A percentile compares a stretch with the other conserved stretches of the same genome.
These are phyloP conservation scores for Cadophora malorum DNA, from an alignment of 2,329 filamentous ascomycete genomes.

Conservation along the genomic window DNA sequence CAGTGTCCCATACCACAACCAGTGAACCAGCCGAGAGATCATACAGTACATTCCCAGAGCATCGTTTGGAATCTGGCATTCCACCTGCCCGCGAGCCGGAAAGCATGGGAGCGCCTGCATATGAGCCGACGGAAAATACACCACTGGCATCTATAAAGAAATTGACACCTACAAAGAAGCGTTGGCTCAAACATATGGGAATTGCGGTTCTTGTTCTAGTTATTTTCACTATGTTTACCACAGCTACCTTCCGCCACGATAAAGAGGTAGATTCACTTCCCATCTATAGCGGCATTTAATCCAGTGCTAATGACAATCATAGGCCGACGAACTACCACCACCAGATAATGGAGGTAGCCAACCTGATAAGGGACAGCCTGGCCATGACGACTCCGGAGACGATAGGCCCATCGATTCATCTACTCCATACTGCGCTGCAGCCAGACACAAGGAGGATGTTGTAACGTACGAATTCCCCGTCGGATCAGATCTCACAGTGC, in stretches of 20 bases:
- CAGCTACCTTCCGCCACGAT: slow-evolving; percentile 21
- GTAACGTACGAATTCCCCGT: slow-evolving; percentile 35
- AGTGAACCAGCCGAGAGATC: slow-evolving; percentile 17
- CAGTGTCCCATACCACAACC: slow-evolving; percentile 24
- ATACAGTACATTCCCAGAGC: slow-evolving; percentile 40
- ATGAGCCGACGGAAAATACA: slow-evolving; percentile 36
- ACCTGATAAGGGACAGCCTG: slow-evolving; percentile 5
- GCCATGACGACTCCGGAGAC: slow-evolving; percentile 7
- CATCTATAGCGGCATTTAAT: not conserved
- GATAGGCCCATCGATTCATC: slow-evolving; percentile 30
- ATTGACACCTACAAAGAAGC: slow-evolving; percentile 9
- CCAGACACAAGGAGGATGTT: slow-evolving; percentile 30
- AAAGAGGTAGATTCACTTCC: slow-evolving; percentile 26
- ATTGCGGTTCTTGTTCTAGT: slow-evolving; percentile 35
- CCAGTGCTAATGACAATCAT: not conserved
- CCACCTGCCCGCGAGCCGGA: slow-evolving; percentile 34
- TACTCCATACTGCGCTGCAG: slow-evolving; percentile 36
- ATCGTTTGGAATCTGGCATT: slow-evolving; percentile 36
- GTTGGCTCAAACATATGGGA: slow-evolving; percentile 28
- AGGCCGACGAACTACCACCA: slow-evolving; percentile 9
- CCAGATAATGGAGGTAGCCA: slow-evolving; percentile 4
- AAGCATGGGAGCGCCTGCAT: slow-evolving; percentile 41
- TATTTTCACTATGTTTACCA: slow-evolving; percentile 25
- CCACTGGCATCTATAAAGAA: slow-evolving; percentile 29
- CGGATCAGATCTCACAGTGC: slow-evolving; percentile 33